phyloP scores from a whole-genome alignment of 2,329 filamentous ascomycete species.

The Trichoderma citrinoviride region DNA sequence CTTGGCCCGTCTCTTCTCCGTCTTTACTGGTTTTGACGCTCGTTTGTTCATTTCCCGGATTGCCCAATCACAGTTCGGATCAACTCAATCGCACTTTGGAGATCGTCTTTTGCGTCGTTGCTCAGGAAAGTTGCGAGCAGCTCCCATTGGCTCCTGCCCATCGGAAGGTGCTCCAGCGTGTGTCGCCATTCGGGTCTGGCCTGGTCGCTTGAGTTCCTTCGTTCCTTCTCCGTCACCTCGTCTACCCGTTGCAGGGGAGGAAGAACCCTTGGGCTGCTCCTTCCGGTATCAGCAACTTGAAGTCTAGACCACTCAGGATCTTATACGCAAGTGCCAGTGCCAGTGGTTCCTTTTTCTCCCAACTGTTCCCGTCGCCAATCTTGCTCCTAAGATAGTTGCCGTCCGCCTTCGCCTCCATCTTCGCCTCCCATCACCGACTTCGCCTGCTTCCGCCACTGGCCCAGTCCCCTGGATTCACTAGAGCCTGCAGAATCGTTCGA shows the following conservation, averaged over 20 bases:
- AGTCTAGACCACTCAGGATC: not conserved
- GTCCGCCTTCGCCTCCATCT: not conserved
- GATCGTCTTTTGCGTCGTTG: not conserved
- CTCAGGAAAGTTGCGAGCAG: not conserved
- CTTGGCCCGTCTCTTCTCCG: not conserved
- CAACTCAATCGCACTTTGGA: not conserved
- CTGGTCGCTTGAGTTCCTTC: constrained; percentile 13
- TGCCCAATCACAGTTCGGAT: not conserved
- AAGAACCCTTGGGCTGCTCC: constrained; percentile 5
- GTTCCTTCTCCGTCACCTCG: not conserved
- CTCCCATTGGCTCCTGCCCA: constrained; percentile 2
- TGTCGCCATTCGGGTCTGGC: not conserved
- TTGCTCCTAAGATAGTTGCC: too few species aligned
- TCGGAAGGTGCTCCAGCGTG: not conserved
- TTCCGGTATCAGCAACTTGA: not conserved
- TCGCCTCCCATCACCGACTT: too few species aligned
- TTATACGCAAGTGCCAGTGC: too few species aligned
- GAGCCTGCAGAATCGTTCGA: not conserved
- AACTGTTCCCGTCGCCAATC: not conserved
- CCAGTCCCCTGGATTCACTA: too few species aligned
- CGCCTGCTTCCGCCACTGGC: too few species aligned
- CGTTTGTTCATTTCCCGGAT: not conserved
- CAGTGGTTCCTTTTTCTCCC: too few species aligned
- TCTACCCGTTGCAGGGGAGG: constrained; percentile 5
- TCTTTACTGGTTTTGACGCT: not conserved